phyloP scores from a whole-genome alignment of 2,329 filamentous ascomycete genomes.

The Scedosporium aurantiacum region DNA sequence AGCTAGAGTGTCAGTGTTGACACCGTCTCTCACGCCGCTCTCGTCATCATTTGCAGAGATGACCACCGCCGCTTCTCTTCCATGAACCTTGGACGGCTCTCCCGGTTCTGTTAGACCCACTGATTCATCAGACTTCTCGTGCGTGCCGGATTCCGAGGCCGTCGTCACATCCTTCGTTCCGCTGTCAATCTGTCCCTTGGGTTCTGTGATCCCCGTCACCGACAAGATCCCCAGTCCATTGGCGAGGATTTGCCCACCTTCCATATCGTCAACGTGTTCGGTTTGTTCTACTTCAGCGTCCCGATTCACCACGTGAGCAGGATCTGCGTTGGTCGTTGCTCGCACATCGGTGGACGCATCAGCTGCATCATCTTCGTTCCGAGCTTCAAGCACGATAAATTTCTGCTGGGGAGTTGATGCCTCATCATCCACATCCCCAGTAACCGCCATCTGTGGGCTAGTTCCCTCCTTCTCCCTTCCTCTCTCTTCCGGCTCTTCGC shows the following conservation, averaged over 20 bases:
- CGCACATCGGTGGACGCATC: neutral
- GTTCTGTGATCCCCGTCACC: constrained; percentile 4
- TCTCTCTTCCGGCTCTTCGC: neutral
- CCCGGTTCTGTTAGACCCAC: constrained; percentile 4
- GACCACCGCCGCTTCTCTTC: neutral
- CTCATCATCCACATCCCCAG: neutral
- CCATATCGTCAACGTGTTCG: constrained; percentile 2
- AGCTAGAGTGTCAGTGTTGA: neutral
- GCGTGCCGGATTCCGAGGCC: neutral
- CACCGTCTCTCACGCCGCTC: neutral
- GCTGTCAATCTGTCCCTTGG: neutral
- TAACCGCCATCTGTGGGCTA: neutral
- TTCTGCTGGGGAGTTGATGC: neutral
- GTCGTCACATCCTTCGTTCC: neutral
- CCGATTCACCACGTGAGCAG: neutral
- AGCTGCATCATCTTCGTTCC: neutral
- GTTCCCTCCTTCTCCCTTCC: neutral
- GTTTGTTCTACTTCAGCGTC: neutral
- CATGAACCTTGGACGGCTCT: neutral
- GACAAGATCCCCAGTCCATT: neutral
- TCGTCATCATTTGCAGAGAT: neutral
- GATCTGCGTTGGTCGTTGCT: neutral
- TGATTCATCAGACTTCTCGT: neutral
- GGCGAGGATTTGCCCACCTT: neutral
- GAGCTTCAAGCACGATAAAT: neutral